Base-by-base conservation (phyloP, 805 yeast genomes). In the Candida khao-thaluensis region DNA sequence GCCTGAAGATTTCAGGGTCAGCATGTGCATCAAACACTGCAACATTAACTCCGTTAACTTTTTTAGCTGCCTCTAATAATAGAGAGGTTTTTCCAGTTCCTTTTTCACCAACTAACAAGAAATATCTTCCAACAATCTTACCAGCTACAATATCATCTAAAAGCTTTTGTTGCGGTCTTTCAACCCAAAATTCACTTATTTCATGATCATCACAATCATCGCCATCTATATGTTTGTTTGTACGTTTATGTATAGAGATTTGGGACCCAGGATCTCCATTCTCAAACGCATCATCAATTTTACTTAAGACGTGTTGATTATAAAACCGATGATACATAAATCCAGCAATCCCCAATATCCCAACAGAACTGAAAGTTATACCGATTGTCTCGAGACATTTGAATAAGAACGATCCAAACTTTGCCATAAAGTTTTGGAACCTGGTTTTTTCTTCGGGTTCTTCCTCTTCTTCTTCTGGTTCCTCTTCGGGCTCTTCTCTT, bases 61-160 rank as follows among this genome's bases (percentile, higher is more conserved):
- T 75, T 42, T 78, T 73, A 69, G 86, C 76, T 2, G 88, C 74
- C 47, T 85, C 88, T 50, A 83, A 59, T 11, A 86, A 69, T 66
- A 87, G 72, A 1, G 91, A 81, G 1, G 89, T 81, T 54, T 85
- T 85, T 2, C 95, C 95, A 0, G 93, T 85, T 1, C 95, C 95
- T 55, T 86, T 85, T 56, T 85, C 95, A 21, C 95, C 95, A 28
- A 86, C 74, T 8, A 86, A 54, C 34, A 86, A 62, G 52, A 77
- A 82, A 60, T 85, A 86, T 12, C 91, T 58, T 0, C 95, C 95
- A 5, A 60, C 60, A 2, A 75, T 62, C n/a, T 71, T 59, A 1
- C 95, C 95, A 7, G 72, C 55, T 3, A 86, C 70, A 20, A 85
- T 78, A 25, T 75, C 78, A 59, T 86, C 86, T 22, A 85, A 55